Percentiles rank a stretch among this genome's conserved stretches.
Evolutionary conservation across 176 grass and related monocot species (phyloP).

Genomic region (Olyra latifolia): DNA sequence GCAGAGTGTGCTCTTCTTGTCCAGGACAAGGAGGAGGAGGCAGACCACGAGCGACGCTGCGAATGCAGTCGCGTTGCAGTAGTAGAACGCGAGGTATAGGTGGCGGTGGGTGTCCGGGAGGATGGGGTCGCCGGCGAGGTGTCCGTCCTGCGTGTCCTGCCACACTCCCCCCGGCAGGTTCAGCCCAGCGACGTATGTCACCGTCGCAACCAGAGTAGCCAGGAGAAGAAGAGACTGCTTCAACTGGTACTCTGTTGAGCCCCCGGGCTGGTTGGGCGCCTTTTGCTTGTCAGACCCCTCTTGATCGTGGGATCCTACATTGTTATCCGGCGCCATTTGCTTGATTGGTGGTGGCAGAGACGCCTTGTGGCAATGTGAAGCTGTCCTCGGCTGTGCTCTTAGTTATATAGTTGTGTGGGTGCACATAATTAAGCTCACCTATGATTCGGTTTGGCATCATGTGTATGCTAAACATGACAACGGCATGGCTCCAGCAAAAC

Average conservation of each 20-base stretch:
- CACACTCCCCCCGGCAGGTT: conserved; percentile 42
- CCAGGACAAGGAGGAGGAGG: conserved; percentile 33
- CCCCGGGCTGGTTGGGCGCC: neutral
- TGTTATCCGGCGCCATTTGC: neutral
- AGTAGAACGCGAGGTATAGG: conserved; percentile 47
- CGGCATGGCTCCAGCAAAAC: neutral
- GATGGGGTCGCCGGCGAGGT: conserved; percentile 29
- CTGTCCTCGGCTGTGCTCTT: neutral
- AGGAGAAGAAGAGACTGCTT: conserved; percentile 34
- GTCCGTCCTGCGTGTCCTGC: neutral
- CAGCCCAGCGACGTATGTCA: conserved; percentile 38
- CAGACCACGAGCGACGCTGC: conserved; percentile 28
- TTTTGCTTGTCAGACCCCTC: neutral
- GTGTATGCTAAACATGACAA: neutral
- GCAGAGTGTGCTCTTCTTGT: neutral
- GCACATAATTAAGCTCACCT: neutral
- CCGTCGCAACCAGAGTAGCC: conserved; percentile 17
- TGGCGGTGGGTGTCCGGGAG: neutral
- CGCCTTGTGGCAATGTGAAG: neutral
- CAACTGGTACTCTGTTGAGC: conserved; percentile 16
- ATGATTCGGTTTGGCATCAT: neutral
- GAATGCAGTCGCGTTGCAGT: conserved; percentile 42
- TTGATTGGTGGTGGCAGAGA: neutral
- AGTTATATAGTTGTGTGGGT: neutral
- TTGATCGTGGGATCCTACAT: neutral